Evolutionary conservation across 257 asterid genomes (phyloP), one percentile per base, ranked within the genome.

Genomic region (Leonotis leonurus): DNA sequence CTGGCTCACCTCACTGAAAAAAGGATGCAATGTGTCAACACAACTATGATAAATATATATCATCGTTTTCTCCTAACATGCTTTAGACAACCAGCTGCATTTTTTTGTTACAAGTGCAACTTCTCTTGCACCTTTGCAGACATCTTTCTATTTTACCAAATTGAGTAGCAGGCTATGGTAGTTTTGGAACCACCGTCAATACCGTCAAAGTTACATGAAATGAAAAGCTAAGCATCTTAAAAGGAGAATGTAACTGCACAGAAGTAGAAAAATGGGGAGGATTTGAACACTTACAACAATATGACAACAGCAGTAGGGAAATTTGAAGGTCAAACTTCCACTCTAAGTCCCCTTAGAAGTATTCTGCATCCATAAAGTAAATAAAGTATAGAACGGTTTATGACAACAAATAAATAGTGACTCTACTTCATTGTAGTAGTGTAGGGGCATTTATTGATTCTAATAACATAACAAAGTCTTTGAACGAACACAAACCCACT

Each of bases 351-450:
- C 70, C 67, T 65, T 81, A 55, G 81, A 64, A 43, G 68, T 72
- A 37, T 77, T 81, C 95, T 86, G 86, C 82, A 68, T 11, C 3
- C 45, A 45, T 60, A n/a, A n/a, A n/a, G 24, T 52, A 10, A 53
- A 36, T 57, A 46, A 37, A 46, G 63, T 24, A 39, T 26, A 35
- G 4, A 65, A 43, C 56, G 16, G n/a, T 57, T 29, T 49, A 63
- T 69, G 55, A 11, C 20, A 48, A 51, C 45, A 71, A 45, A 46
- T 58, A 52, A 59, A 54, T 37, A 22, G 44, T 36, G 45, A 39
- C 22, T 43, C 6, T 18, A 67, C n/a, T 10, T 39, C 20, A 0
- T 26, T 25, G 5, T n/a, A n/a, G n/a, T n/a, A 52, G 58, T n/a
- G n/a, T 6, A 13, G 58, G 22, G 39, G 58, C 6, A 51, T 26